Percentiles rank a stretch among this genome's conserved stretches.
phyloP scores from a whole-genome alignment of 78 protist species.

The Dictyostelium purpureum region DNA sequence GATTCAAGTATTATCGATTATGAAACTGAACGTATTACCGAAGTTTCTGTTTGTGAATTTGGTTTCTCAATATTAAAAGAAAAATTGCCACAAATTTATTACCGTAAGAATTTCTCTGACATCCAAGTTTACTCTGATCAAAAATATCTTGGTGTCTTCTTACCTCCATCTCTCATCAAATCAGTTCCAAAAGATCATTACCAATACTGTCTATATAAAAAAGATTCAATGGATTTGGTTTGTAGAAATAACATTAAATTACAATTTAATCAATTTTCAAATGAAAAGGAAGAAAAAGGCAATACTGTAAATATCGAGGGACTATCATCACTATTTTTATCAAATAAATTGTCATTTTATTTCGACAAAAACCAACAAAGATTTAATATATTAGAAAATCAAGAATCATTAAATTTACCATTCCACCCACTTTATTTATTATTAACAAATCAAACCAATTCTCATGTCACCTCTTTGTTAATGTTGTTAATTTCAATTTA shows the following conservation, averaged over 20 bases:
- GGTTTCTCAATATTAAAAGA: constrained; percentile 29
- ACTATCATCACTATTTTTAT: neutral
- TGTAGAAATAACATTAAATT: neutral
- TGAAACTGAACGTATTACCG: neutral
- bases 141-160: constrained; percentile 1
- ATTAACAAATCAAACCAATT: neutral
- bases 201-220: neutral
- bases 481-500: neutral
- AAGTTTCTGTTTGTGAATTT: constrained; percentile 7
- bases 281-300: neutral
- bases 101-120: neutral
- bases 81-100: neutral
- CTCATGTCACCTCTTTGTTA: neutral
- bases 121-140: neutral
- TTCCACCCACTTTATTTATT: neutral
- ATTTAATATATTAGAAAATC: constrained; percentile 4
- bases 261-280: neutral
- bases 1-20: neutral
- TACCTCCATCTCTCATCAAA: neutral
- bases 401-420: constrained; percentile 7
- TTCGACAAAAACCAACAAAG: neutral
- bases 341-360: neutral
- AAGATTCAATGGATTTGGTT: neutral
- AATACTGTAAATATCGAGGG: neutral
- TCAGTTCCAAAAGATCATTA: neutral